Percentiles rank a stretch among this genome's conserved stretches.
Conservation (phyloP, 1,139 yeast genomes). For the Eremothecium gossypii region DNA sequence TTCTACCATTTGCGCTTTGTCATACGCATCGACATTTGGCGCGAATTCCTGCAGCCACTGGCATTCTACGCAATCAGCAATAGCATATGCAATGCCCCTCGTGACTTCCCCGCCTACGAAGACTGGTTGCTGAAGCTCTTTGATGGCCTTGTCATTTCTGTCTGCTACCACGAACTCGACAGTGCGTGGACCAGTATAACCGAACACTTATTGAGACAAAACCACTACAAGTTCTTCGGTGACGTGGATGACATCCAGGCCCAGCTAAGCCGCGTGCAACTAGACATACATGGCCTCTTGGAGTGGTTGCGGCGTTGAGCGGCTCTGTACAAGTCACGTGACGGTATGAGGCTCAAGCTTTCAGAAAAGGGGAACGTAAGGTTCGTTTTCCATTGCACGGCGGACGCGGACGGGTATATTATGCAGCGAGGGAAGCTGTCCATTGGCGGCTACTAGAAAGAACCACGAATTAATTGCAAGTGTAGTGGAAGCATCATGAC, state of each 20-base stretch:
- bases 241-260: not conserved
- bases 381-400: not conserved
- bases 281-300: conserved; percentile 4
- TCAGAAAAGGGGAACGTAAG: conserved; percentile 3
- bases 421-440: not conserved
- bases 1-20: conserved; percentile 3
- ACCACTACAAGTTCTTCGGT: conserved; percentile 6
- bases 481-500: conserved; percentile 2
- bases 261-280: not conserved
- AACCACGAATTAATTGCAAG: no score
- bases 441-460: not conserved
- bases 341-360: not conserved
- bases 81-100: not conserved
- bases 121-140: conserved; percentile 3
- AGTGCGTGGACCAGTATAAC: conserved; percentile 1
- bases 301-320: conserved; percentile 1
- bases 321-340: not conserved
- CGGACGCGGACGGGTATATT: not conserved
- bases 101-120: conserved; percentile 1
- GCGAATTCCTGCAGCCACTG: conserved; percentile 3
- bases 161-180: conserved; percentile 5
- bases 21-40: conserved; percentile 1
- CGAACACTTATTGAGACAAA: not conserved
- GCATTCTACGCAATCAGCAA: conserved; percentile 1
- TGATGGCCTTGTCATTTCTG: conserved; percentile 3